Conservation (phyloP, 2,329 filamentous ascomycete species). For the Sclerotinia glacialis region DNA sequence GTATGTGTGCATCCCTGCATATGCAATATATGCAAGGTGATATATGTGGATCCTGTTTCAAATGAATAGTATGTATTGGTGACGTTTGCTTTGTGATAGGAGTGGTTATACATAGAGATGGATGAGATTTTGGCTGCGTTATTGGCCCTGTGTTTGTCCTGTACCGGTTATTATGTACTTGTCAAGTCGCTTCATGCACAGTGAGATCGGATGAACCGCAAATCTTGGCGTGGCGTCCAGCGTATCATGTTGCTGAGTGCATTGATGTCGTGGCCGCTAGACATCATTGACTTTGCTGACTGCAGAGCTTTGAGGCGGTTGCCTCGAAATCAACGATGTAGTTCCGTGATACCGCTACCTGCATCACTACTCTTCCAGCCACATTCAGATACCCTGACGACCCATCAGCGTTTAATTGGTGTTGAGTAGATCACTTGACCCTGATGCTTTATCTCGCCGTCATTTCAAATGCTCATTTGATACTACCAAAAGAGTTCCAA, state of each 20-base stretch:
- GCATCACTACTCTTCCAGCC: background rate
- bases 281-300: background rate
- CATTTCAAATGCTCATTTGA: background rate
- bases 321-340: background rate
- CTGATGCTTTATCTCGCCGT: background rate
- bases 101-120: background rate
- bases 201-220: slow-evolving; percentile 9
- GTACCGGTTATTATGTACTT: background rate
- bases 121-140: too few species aligned
- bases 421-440: background rate
- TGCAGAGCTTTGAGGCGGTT: background rate
- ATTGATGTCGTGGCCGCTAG: background rate
- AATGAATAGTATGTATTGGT: background rate
- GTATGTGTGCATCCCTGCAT: background rate
- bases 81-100: background rate
- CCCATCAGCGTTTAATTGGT: background rate
- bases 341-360: background rate
- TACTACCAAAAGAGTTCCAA: background rate
- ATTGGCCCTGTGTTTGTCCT: background rate
- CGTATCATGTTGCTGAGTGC: background rate
- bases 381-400: background rate
- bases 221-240: background rate
- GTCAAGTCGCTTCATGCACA: background rate
- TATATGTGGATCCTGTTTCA: background rate
- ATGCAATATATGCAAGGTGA: background rate